Evolutionary conservation across 495 filamentous ascomycete genomes (phyloP), one percentile per base, ranked within the genome.

Genomic region (Hypoxylon trugodes): DNA sequence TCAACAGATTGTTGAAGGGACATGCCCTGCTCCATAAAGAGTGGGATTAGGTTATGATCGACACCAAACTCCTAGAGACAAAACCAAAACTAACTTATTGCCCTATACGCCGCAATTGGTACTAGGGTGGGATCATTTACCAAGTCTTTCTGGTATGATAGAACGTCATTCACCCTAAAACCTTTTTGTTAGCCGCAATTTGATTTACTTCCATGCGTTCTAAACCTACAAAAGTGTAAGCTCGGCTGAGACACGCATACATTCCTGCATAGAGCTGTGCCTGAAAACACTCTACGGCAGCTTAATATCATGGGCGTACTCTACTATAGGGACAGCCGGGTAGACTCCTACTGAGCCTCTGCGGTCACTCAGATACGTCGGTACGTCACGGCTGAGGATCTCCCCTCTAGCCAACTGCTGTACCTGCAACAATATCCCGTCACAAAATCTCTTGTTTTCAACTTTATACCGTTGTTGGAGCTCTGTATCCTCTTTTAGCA

Each of bases 161-260:
- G 21, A 16, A 53, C 3, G 49, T 42, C 49, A 15, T 53, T 53
- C 4, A 30, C 24, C 22, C 49, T 53, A 19, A 19, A 25, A 4
- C 2, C n/a, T 37, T 32, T 24, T 6, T 4, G 49, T 53, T 30
- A 40, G 36, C 21, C 3, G 13, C 24, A 12, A 12, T 24, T 37
- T 7, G 22, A 21, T 7, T 7, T 41, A 36, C 13, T 12, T 4
- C 12, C 3, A 41, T 6, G 16, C 3, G 1, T 41, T 21, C 15
- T 1, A 8, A 6, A 59, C 55, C 22, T 12, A 59, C 55, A 59
- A 16, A 33, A 59, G 1, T 32, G 13, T 10, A 33, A 59, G 55
- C 3, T 59, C 55, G 15, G 43, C 33, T 15, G 55, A 59, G 40
- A 59, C 22, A 1, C 43, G 45, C 43, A 50, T 50, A 21, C 43